A percentile compares a stretch with the other conserved stretches of the same genome.
These are phyloP conservation scores for Micractinium sp. DNA, from an alignment of 139 green algal genomes.

Conservation along the genomic window DNA sequence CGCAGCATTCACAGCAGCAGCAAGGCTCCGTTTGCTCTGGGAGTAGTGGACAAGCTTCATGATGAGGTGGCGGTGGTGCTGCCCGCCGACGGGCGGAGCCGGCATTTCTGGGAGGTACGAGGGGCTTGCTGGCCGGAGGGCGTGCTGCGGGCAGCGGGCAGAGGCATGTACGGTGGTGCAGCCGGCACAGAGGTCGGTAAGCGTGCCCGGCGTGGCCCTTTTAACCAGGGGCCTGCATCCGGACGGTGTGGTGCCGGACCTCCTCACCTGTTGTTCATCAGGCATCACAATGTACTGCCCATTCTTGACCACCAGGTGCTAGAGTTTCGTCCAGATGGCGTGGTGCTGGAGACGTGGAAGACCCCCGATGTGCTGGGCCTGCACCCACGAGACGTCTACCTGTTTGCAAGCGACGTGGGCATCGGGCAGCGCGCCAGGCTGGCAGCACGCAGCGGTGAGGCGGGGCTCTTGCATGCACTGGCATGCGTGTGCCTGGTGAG, in stretches of 20 bases:
- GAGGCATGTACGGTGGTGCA: not conserved
- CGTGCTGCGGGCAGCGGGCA: no score
- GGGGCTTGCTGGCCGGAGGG: no score
- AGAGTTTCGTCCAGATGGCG: slow-evolving; percentile 50
- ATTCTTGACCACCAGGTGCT: slow-evolving; percentile 38
- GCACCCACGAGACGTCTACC: slow-evolving; percentile 54
- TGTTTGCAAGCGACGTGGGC: slow-evolving; percentile 49
- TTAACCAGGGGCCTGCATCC: no score
- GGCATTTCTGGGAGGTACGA: slow-evolving; percentile 44
- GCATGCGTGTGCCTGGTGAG: not conserved
- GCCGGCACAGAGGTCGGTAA: no score
- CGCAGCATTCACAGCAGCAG: not conserved
- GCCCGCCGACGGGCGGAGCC: not conserved
- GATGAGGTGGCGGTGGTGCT: slow-evolving; percentile 38
- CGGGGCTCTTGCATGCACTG: not conserved
- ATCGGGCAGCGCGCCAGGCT: slow-evolving; percentile 38
- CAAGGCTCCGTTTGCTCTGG: not conserved
- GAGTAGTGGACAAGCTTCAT: slow-evolving; percentile 48
- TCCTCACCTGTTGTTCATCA: not conserved
- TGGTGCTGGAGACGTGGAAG: slow-evolving; percentile 52
- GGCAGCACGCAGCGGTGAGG: slow-evolving; percentile 15
- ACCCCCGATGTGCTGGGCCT: slow-evolving; percentile 49
- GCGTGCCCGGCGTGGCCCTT: no score
- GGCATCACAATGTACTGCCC: not conserved
- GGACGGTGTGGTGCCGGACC: no score